Base-by-base conservation (phyloP, 306 rosid genomes). In the Macrotyloma uniflorum region DNA sequence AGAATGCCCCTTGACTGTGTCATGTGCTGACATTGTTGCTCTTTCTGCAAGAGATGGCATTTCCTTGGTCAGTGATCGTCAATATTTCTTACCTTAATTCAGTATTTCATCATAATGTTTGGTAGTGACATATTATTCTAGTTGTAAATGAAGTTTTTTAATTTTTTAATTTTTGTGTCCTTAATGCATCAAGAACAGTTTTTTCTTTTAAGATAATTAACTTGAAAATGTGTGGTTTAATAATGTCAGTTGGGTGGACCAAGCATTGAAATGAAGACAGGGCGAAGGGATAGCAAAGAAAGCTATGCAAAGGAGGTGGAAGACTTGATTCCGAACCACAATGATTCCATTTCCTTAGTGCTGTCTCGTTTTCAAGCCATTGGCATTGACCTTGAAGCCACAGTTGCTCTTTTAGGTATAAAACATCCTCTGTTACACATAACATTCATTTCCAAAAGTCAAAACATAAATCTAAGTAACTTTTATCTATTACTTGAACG, bases 31-130 rank as follows among this genome's bases (percentile, higher is more conserved):
- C 75, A 83, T 96, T 51, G 87, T 93, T 28, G 89, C 96, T 24
- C 96, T 93, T 32, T 96, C 99, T 0, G 98, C 98, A 4, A 89
- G 96, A 80, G 94, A 93, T 54, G 99, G 85, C 67, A 83, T 91
- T 59, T 70, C 69, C 76, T 74, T 95, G 96, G 98, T 58, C 3
- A 2, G 35, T 32, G 5, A 32, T 32, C 35, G 35, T 32, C 3
- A 49, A 5, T 45, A 13, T 43, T 43, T 4, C 2, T 32, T 5
- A 32, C 35, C 35, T 0, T 32, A 32, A 0, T 32, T 32, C 35
- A 32, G 6, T 32, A 5, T 32, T 32, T 32, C 35, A 32, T 4
- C 35, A 32, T 32, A 32, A 32, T 32, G 35, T 32, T 32, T 32
- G 5, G 35, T 4, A 32, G 35, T 32, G 35, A 5, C 5, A 32